Conservation (phyloP, 2,329 filamentous ascomycete genomes). For the Aspergillus flavus region DNA sequence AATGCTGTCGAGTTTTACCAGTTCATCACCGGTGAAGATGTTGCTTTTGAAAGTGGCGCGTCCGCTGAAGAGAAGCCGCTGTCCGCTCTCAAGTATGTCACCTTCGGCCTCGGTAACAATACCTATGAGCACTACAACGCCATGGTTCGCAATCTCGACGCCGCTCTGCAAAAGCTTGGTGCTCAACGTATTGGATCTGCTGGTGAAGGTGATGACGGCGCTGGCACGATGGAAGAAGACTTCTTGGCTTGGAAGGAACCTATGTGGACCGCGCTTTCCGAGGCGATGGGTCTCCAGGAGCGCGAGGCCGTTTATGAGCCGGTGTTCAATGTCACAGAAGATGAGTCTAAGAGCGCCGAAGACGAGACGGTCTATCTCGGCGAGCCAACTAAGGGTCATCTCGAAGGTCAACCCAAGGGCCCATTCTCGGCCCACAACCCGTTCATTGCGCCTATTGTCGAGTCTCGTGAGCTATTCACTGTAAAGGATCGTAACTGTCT, state of each 20-base stretch:
- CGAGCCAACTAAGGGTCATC: slow-evolving; percentile 94
- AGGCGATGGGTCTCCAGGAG: slow-evolving; percentile 87
- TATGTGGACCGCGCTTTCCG: slow-evolving; percentile 87
- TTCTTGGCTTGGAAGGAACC: slow-evolving; percentile 99
- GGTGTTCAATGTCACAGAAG: slow-evolving; percentile 79
- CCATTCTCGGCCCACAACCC: slow-evolving; percentile 97
- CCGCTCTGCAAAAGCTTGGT: slow-evolving; percentile 77
- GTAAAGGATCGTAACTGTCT: slow-evolving; percentile 91
- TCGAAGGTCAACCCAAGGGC: slow-evolving; percentile 79
- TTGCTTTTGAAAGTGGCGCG: slow-evolving; percentile 73
- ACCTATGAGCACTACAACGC: slow-evolving; percentile 99
- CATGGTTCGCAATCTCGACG: slow-evolving; percentile 92
- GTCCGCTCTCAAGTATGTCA: slow-evolving; percentile 83
- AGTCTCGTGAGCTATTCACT: slow-evolving; percentile 88
- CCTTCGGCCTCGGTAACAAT: slow-evolving; percentile 97
- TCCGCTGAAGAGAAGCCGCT: slow-evolving; percentile 69
- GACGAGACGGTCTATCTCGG: slow-evolving; percentile 86
- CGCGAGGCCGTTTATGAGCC: slow-evolving; percentile 96
- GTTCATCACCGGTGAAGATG: slow-evolving; percentile 82
- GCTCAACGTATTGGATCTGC: slow-evolving; percentile 82
- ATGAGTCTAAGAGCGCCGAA: slow-evolving; percentile 71
- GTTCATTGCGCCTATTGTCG: slow-evolving; percentile 88
- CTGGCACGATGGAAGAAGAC: slow-evolving; percentile 99
- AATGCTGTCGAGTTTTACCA: slow-evolving; percentile 99
- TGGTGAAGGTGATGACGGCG: slow-evolving; percentile 95